Conservation (phyloP, 2,329 filamentous ascomycete species). For the Claviceps paspali region DNA sequence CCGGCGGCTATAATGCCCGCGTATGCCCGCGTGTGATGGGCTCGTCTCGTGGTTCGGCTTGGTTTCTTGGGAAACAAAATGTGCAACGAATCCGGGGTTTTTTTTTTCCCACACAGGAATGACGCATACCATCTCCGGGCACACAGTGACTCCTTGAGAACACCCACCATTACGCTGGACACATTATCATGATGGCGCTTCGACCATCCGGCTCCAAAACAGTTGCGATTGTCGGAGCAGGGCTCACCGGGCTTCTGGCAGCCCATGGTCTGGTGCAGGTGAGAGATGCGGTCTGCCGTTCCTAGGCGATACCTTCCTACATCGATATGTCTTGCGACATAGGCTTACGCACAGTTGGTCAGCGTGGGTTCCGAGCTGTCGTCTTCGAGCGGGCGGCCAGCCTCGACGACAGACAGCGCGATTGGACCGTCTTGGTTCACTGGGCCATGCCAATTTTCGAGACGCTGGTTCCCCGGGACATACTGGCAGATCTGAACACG, state of each 20-base stretch:
- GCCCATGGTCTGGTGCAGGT: slow-evolving; percentile 23
- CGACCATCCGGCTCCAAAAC: slow-evolving; percentile 4
- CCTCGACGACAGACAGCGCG: slow-evolving; percentile 16
- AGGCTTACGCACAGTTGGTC: too few species aligned
- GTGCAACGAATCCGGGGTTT: not conserved
- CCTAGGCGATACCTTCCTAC: not conserved
- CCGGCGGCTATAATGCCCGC: too few species aligned
- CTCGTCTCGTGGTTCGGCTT: not conserved
- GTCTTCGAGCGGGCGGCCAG: slow-evolving; percentile 18
- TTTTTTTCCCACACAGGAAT: not conserved
- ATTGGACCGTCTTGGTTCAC: slow-evolving; percentile 25
- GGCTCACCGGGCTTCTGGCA: slow-evolving; percentile 21
- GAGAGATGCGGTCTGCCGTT: slow-evolving; percentile 3
- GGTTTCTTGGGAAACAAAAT: not conserved
- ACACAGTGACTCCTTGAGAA: too few species aligned
- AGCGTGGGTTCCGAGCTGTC: slow-evolving; percentile 19
- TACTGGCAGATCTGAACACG: slow-evolving; percentile 14
- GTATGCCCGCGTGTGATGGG: not conserved
- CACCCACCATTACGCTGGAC: too few species aligned
- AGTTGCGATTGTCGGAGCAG: slow-evolving; percentile 21
- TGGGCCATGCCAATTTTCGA: slow-evolving; percentile 23
- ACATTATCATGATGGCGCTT: not conserved
- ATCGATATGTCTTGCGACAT: too few species aligned
- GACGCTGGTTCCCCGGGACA: slow-evolving; percentile 18
- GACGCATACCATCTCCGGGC: not conserved